phyloP scores from a whole-genome alignment of 768 basidiomycete genomes.

The Kondoa malvinella region DNA sequence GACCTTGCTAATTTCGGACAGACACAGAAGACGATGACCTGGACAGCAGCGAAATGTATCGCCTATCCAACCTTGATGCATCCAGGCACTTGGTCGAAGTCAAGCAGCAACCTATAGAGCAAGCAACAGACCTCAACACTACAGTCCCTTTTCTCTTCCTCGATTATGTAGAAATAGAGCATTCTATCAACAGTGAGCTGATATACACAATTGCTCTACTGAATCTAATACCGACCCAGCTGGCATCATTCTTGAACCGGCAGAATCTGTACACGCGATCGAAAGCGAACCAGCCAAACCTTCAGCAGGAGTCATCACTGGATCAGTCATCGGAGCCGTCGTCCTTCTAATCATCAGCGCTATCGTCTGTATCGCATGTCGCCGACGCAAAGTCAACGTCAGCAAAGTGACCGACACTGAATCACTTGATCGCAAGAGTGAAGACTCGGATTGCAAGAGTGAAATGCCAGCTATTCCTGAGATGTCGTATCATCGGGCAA shows the following conservation, averaged over 20 bases:
- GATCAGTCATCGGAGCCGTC: not conserved
- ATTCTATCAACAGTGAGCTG: not conserved
- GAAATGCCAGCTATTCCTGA: not conserved
- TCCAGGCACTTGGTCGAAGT: not conserved
- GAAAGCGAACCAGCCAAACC: not conserved
- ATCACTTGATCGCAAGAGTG: not conserved
- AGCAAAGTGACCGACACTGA: not conserved
- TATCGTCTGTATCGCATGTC: not conserved
- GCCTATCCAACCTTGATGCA: not conserved
- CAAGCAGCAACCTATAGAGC: not conserved
- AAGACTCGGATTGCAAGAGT: not conserved
- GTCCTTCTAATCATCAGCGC: not conserved
- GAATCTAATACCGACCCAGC: too few species aligned
- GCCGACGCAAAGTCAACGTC: not conserved
- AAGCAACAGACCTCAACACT: not conserved
- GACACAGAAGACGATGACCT: not conserved
- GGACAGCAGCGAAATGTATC: not conserved
- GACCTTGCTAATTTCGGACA: too few species aligned
- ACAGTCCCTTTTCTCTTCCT: not conserved
- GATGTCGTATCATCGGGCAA: not conserved
- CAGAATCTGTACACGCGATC: not conserved
- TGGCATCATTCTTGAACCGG: not conserved
- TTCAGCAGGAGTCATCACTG: not conserved
- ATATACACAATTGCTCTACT: too few species aligned
- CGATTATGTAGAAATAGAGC: not conserved